Evolutionary conservation across 2,329 filamentous ascomycete species (phyloP), one percentile per base, ranked within the genome.

Genomic region (Hymenoscyphus linearis): DNA sequence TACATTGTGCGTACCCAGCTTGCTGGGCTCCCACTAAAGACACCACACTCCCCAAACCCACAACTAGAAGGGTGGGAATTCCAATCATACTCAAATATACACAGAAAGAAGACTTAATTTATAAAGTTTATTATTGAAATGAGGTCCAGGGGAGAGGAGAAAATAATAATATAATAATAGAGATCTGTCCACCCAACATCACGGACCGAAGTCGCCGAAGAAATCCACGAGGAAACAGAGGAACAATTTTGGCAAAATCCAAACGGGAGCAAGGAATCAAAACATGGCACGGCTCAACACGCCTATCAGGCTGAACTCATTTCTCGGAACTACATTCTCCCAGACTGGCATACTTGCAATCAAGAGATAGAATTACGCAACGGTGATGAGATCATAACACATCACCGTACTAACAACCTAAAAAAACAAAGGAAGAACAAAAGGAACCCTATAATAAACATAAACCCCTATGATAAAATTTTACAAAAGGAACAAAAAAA

Each of bases 1-100:
- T 60, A 70, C 66, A 70, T 64, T 69, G 65, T 3, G 59, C 67
- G 60, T 63, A 71, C 52, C 61, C 66, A 62, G 36, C 36, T 22
- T 64, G 61, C 52, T 70, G 69, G 7, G 64, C 67, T 44, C 55
- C 36, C 3, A 62, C 67, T 57, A 58, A 59, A 4, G 27, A 57
- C 47, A 62, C 44, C 57, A 16, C 56, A 58, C 26, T 60, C 52
- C 7, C 62, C 18, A 26, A 58, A 35, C 25, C 40, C 26, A 35
- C 26, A 27, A 14, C 18, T 10, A 36, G 54, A 31, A 60, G 4
- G 9, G 40, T 22, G 22, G 16, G 22, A 47, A 22, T 16, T 18
- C n/a, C n/a, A 47, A 47, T 2, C 40, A 47, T 47, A 18, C n/a
- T 10, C 10, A 47, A 22, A 44, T n/a, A 44, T 18, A 44, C 18